Evolutionary conservation across 768 basidiomycete species (phyloP), one percentile per base, ranked within the genome.

Genomic region (Rhizopogon vinicolor): DNA sequence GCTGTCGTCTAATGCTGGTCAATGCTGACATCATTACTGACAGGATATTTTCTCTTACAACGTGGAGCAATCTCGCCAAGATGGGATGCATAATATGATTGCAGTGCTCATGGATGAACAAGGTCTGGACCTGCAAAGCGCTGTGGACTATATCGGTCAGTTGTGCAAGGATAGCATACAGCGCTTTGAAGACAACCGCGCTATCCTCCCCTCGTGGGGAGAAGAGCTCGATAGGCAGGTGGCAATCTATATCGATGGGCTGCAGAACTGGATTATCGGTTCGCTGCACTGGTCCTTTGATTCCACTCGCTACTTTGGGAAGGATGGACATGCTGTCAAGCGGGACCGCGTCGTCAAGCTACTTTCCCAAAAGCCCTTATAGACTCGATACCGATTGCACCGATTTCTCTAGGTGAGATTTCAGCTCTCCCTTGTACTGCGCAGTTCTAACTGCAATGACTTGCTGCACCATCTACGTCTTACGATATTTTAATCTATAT

Each of bases 21-120:
- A n/a, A n/a, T n/a, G n/a, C n/a, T 49, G 8, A 49, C 14, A 68
- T 52, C 2, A 13, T 8, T 50, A 7, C 9, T 16, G 5, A 4
- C 1, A 87, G 87, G 87, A 89, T 58, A 83, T 89, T 37, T 85
- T 86, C 64, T 89, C 86, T 1, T 90, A 86, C 68, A 87, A 89
- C 56, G 80, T 82, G 43, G 88, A 89, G 63, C 87, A 89, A 67
- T 79, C 86, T 3, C 79, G 82, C 13, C 80, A n/a, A n/a, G n/a
- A 78, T 58, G 31, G 10, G 2, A 83, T 82, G 16, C 83, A 87
- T 65, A 89, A 90, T 65, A 85, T 89, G 78, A 78, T 90, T 53
- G 72, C 76, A 16, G 83, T 89, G 50, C 75, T 88, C 58, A 88
- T 86, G 84, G 70, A 75, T 42, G 74, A 83, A 56, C 79, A 82